These are phyloP conservation scores for Penicillium daleae DNA, from an alignment of 495 filamentous ascomycete species.

Conservation along the genomic window DNA sequence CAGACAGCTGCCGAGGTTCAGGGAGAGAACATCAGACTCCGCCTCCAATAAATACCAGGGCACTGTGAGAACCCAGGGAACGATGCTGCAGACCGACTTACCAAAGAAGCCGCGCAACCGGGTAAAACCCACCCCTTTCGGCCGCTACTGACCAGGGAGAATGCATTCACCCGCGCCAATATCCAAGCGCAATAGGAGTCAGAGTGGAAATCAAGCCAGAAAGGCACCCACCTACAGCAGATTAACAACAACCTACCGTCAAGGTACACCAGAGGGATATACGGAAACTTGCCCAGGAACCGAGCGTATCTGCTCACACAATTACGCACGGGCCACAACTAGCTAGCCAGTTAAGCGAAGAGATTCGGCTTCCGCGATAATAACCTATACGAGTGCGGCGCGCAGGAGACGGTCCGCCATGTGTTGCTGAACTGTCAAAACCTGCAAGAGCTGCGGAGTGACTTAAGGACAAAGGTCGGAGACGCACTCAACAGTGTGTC, in stretches of 20 bases:
- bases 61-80: constrained; percentile 19
- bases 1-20: constrained; percentile 22
- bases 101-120: constrained; percentile 15
- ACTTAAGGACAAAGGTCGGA: constrained; percentile 24
- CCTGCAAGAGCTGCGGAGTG: constrained; percentile 7
- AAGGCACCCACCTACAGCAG: constrained; percentile 18
- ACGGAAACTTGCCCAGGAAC: constrained; percentile 19
- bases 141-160: constrained; percentile 25
- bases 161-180: constrained; percentile 8
- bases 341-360: constrained; percentile 22
- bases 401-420: constrained; percentile 25
- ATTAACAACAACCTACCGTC: constrained; percentile 23
- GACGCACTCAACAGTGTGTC: constrained; percentile 32
- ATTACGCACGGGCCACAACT: constrained; percentile 27
- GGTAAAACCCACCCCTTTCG: constrained; percentile 25
- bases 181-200: constrained; percentile 27
- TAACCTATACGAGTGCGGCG: constrained; percentile 20
- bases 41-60: constrained; percentile 29
- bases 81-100: constrained; percentile 18
- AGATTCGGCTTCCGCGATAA: constrained; percentile 19
- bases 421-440: constrained; percentile 26
- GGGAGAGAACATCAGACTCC: constrained; percentile 14
- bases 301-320: constrained; percentile 25
- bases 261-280: constrained; percentile 19
- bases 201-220: constrained; percentile 19